These are phyloP conservation scores for Euphrasia arctica DNA, from an alignment of 305 asterid genomes.

Conservation along the genomic window DNA sequence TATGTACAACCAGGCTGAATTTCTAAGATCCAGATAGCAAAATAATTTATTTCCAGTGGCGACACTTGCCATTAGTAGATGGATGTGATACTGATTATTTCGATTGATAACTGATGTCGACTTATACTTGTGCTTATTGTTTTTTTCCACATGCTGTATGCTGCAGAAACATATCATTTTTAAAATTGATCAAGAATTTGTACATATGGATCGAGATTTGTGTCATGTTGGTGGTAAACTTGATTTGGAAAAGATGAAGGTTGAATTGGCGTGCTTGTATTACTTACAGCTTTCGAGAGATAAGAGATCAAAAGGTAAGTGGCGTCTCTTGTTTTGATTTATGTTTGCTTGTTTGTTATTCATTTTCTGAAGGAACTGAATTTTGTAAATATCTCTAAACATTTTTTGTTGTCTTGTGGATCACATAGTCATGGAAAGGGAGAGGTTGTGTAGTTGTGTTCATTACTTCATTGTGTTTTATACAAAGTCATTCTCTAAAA, in stretches of 20 bases:
- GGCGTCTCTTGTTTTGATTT: constrained; percentile 22
- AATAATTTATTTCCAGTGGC: background rate
- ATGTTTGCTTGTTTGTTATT: constrained; percentile 9
- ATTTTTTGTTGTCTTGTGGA: background rate
- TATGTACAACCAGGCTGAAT: constrained; percentile 12
- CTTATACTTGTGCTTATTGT: constrained; percentile 9
- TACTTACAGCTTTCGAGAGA: constrained; percentile 59
- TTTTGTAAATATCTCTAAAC: background rate
- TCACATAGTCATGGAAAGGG: background rate
- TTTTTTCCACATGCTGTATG: constrained; percentile 13
- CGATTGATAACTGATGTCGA: constrained; percentile 18
- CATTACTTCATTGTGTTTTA: background rate
- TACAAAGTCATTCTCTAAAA: background rate
- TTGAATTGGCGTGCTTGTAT: constrained; percentile 85
- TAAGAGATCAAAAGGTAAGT: constrained; percentile 76
- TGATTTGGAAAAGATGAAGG: constrained; percentile 66
- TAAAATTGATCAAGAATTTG: constrained; percentile 57
- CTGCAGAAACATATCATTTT: constrained; percentile 59
- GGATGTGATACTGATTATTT: constrained; percentile 13
- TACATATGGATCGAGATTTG: constrained; percentile 48
- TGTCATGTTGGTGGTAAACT: constrained; percentile 44
- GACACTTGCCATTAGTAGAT: constrained; percentile 13
- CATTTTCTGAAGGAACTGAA: background rate
- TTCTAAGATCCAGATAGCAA: constrained; percentile 9
- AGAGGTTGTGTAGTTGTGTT: background rate